These are phyloP conservation scores for Serendipita indica DNA, from an alignment of 768 basidiomycete species.

Conservation along the genomic window DNA sequence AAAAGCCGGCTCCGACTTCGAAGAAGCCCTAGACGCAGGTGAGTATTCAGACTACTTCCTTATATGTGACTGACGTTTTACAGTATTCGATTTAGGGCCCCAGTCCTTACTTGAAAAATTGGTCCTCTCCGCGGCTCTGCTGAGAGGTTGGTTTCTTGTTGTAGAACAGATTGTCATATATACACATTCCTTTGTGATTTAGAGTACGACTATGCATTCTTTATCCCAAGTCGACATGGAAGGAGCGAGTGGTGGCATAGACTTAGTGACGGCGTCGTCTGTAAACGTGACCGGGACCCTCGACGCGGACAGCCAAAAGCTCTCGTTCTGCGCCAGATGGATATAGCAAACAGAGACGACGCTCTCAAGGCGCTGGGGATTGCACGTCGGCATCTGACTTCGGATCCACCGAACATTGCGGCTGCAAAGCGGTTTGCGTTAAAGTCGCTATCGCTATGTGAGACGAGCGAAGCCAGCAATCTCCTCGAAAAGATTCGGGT, in stretches of 20 bases:
- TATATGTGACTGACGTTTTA: not conserved
- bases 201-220: not conserved
- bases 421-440: slow-evolving; percentile 79
- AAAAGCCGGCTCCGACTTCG: not conserved
- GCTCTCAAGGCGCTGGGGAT: slow-evolving; percentile 69
- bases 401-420: slow-evolving; percentile 51
- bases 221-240: not conserved
- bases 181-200: not conserved
- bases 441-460: slow-evolving; percentile 73
- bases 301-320: not conserved
- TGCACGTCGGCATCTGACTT: slow-evolving; percentile 45
- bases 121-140: too few species aligned
- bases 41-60: not conserved
- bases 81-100: not conserved
- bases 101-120: not conserved
- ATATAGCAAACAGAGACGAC: slow-evolving; percentile 63
- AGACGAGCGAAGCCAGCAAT: slow-evolving; percentile 57
- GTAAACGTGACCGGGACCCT: not conserved
- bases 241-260: not conserved
- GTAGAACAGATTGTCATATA: too few species aligned
- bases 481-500: slow-evolving; percentile 54
- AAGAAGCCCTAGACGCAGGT: not conserved
- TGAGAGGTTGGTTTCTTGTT: too few species aligned
- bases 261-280: not conserved
- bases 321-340: too few species aligned